phyloP scores from a whole-genome alignment of 1,139 yeast genomes.

The Casaregolazyma suthepensis region DNA sequence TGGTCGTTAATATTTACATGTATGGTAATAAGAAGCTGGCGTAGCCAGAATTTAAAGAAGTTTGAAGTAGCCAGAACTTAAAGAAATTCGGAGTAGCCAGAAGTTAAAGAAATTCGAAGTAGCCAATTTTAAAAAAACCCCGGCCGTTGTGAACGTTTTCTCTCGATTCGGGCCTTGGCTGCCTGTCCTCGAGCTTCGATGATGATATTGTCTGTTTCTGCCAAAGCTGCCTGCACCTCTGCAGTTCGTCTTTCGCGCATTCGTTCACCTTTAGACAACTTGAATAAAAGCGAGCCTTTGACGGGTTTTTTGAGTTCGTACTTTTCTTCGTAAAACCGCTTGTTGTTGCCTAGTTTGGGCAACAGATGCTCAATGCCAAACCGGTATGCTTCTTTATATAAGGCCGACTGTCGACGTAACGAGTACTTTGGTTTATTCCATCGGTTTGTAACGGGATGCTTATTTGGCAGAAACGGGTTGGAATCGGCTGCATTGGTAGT shows the following conservation, averaged over 20 bases:
- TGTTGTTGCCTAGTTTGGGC: conserved; percentile 63
- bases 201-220: conserved; percentile 66
- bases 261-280: conserved; percentile 78
- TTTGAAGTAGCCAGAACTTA: too few relatives aligned
- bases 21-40: too few relatives aligned
- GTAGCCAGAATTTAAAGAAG: too few relatives aligned
- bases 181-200: conserved; percentile 37
- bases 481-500: conserved; percentile 60
- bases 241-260: conserved; percentile 55
- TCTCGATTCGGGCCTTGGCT: conserved; percentile 4
- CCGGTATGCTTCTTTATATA: conserved; percentile 75
- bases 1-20: background rate
- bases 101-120: too few relatives aligned
- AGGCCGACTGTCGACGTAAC: conserved; percentile 75
- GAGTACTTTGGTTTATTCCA: conserved; percentile 79
- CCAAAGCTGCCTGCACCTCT: conserved; percentile 59
- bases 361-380: conserved; percentile 74
- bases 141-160: conserved; percentile 4
- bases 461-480: conserved; percentile 86
- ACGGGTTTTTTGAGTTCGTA: conserved; percentile 63
- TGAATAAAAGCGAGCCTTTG: conserved; percentile 73
- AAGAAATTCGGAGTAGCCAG: too few relatives aligned
- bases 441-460: conserved; percentile 70
- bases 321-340: conserved; percentile 75
- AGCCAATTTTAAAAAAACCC: conserved; percentile 5